Evolutionary conservation across 305 asterid genomes (phyloP).

Genomic region (Ilex paraguariensis): DNA sequence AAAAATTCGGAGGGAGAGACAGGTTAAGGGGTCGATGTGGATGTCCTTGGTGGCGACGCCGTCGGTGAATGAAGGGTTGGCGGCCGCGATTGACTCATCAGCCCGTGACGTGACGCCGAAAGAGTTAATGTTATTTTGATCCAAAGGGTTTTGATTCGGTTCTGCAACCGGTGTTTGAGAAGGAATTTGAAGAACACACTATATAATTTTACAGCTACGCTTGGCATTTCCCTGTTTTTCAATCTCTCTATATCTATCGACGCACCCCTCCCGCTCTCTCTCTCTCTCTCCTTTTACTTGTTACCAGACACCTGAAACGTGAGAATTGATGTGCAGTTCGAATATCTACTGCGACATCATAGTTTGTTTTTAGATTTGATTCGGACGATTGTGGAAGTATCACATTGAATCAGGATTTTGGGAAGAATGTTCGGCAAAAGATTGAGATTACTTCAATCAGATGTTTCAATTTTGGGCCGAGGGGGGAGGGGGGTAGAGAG

Average conservation of each 20-base stretch:
- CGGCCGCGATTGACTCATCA: constrained; percentile 53
- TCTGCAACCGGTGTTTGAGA: constrained; percentile 83
- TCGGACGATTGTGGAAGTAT: too few species aligned
- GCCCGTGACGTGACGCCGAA: constrained; percentile 90
- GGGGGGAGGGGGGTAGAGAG: too few species aligned
- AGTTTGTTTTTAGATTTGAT: too few species aligned
- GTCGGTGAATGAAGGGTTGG: constrained; percentile 73
- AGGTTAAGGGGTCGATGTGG: constrained; percentile 65
- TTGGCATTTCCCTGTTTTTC: constrained; percentile 59
- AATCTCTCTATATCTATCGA: background rate
- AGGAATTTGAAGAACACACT: constrained; percentile 83
- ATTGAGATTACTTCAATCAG: too few species aligned
- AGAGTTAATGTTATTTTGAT: constrained; percentile 24
- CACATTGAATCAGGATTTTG: too few species aligned
- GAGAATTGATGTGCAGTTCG: too few species aligned
- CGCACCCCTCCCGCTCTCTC: too few species aligned
- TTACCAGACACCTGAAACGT: too few species aligned
- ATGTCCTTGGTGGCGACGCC: constrained; percentile 90
- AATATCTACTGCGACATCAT: too few species aligned
- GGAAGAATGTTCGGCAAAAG: too few species aligned
- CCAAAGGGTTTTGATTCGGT: constrained; percentile 50
- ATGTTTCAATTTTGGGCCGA: too few species aligned
- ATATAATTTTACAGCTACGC: constrained; percentile 81
- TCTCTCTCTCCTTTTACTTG: too few species aligned
- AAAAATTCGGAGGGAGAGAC: constrained; percentile 64